These are phyloP conservation scores for Saccharomyces eubayanus DNA, from an alignment of 805 yeast species.

Conservation along the genomic window DNA sequence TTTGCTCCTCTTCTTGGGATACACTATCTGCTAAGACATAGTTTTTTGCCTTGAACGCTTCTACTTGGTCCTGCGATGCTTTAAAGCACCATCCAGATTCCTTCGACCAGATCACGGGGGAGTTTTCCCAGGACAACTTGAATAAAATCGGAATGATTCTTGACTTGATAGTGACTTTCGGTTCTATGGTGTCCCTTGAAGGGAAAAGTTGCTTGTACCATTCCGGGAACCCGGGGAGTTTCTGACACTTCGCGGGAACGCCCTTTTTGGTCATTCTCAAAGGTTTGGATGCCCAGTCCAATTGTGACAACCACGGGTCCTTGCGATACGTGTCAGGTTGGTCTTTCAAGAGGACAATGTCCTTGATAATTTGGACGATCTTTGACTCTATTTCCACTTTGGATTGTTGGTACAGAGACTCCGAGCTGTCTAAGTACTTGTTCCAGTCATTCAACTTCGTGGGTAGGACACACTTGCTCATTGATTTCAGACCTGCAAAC, in stretches of 20 bases:
- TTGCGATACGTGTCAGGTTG: constrained; percentile 31
- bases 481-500: constrained; percentile 71
- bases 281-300: constrained; percentile 75
- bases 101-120: constrained; percentile 76
- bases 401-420: constrained; percentile 52
- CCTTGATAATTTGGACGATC: constrained; percentile 51
- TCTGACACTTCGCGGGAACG: constrained; percentile 60
- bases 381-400: constrained; percentile 48
- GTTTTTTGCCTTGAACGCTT: constrained; percentile 31
- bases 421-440: constrained; percentile 60
- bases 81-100: constrained; percentile 83
- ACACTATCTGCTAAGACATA: constrained; percentile 25
- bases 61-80: constrained; percentile 34
- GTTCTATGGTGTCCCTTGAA: constrained; percentile 30
- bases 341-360: constrained; percentile 42
- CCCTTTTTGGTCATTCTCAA: constrained; percentile 60
- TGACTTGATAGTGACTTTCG: constrained; percentile 61
- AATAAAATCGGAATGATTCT: constrained; percentile 70
- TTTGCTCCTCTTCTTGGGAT: constrained; percentile 8
- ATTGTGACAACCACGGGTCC: constrained; percentile 87
- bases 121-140: constrained; percentile 74
- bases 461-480: constrained; percentile 72
- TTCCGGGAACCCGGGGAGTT: constrained; percentile 81
- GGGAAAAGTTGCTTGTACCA: constrained; percentile 70
- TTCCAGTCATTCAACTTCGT: constrained; percentile 63